Conservation (phyloP, 2,329 filamentous ascomycete species). For the Microascus cirrosus region DNA sequence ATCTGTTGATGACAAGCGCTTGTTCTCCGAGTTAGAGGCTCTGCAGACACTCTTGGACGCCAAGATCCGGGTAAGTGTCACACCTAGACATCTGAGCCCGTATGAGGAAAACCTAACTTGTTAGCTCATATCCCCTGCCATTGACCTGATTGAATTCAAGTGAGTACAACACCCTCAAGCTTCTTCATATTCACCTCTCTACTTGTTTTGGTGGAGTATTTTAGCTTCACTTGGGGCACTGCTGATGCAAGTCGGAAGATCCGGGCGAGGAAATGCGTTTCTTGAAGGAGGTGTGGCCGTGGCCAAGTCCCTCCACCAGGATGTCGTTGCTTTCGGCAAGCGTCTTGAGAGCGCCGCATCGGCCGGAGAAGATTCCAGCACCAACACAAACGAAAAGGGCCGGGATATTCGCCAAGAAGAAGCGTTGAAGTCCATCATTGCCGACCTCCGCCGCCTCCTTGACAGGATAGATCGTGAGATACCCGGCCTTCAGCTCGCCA, state of each 20-base stretch:
- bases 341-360: conserved; percentile 60
- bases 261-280: conserved; percentile 40
- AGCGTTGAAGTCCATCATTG: conserved; percentile 59
- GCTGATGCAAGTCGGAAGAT: conserved; percentile 20
- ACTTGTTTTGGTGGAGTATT: background rate
- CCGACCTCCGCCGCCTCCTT: conserved; percentile 65
- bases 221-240: background rate
- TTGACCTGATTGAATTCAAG: conserved; percentile 89
- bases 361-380: conserved; percentile 36
- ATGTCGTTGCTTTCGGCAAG: conserved; percentile 70
- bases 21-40: conserved; percentile 54
- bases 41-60: conserved; percentile 67
- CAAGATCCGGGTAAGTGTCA: conserved; percentile 57
- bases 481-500: conserved; percentile 83
- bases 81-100: background rate
- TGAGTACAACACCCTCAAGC: conserved; percentile 22
- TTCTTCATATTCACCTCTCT: background rate
- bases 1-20: conserved; percentile 59
- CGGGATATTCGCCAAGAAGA: conserved; percentile 30
- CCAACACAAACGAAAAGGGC: too few species aligned
- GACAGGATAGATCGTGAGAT: conserved; percentile 80
- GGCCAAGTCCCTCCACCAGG: conserved; percentile 71
- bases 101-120: background rate
- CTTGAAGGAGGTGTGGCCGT: conserved; percentile 77
- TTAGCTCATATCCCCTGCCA: conserved; percentile 77